Evolutionary conservation across 23 red algal species (phyloP).

Genomic region (Gracilaria vermiculophylla): DNA sequence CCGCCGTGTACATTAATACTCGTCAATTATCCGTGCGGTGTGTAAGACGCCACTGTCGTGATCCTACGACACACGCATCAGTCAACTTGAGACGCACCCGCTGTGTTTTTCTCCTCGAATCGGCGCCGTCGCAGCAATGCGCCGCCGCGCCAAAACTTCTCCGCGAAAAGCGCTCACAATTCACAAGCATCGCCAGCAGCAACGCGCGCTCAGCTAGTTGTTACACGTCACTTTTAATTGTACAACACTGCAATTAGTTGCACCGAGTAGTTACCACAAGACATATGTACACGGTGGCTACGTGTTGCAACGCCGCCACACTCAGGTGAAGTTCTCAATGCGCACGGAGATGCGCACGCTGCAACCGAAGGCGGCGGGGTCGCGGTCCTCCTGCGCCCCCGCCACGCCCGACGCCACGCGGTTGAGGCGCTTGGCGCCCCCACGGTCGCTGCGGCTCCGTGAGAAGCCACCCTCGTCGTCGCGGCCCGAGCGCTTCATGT

Average conservation of each 20-base stretch:
- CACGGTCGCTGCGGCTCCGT: conserved; percentile 16
- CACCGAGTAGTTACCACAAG: neutral
- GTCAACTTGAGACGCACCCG: too few species aligned
- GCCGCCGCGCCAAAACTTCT: too few species aligned
- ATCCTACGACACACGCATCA: too few species aligned
- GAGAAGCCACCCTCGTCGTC: neutral
- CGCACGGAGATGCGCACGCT: conserved; percentile 61
- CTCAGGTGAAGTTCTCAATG: conserved; percentile 59
- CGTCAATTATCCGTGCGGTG: too few species aligned
- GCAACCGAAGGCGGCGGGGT: conserved; percentile 45
- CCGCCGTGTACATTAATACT: too few species aligned
- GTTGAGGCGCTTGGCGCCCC: neutral
- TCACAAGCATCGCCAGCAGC: too few species aligned
- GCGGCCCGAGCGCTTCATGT: conserved; percentile 8
- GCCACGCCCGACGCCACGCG: neutral
- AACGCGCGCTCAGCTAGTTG: neutral
- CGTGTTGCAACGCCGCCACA: neutral
- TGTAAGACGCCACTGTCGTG: too few species aligned
- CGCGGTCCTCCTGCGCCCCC: neutral
- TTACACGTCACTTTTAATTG: neutral
- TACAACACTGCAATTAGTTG: neutral
- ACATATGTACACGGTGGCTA: too few species aligned
- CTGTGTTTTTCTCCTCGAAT: too few species aligned
- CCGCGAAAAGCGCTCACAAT: too few species aligned
- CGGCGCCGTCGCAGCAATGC: too few species aligned